These are phyloP conservation scores for Umbellularia californica DNA, from an alignment of 164 flowering plant species.

Conservation along the genomic window DNA sequence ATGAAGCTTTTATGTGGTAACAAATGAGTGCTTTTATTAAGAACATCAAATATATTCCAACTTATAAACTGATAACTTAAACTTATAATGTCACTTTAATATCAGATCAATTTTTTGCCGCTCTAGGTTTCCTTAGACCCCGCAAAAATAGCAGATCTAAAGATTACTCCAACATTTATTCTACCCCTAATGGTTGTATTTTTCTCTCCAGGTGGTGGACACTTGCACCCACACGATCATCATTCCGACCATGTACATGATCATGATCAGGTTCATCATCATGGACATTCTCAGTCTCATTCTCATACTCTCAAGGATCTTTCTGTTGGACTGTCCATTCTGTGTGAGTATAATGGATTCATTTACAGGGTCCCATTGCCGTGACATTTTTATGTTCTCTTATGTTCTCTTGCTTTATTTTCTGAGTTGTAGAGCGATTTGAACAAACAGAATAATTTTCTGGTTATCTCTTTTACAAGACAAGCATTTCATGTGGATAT, in stretches of 20 bases:
- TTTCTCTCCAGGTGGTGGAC: constrained; percentile 66
- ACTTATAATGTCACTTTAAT: background rate
- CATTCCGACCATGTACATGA: constrained; percentile 42
- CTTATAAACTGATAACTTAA: too few relatives aligned
- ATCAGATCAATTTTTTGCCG: background rate
- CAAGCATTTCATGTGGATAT: too few relatives aligned
- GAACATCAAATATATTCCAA: too few relatives aligned
- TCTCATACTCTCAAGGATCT: constrained; percentile 86
- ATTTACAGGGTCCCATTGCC: background rate
- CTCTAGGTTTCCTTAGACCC: background rate
- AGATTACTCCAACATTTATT: background rate
- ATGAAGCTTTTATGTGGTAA: background rate
- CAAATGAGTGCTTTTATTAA: background rate
- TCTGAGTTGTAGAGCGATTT: too few relatives aligned
- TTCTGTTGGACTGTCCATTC: constrained; percentile 75
- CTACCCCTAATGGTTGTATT: too few relatives aligned
- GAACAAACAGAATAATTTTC: too few relatives aligned
- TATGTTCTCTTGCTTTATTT: too few relatives aligned
- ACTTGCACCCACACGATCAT: constrained; percentile 61
- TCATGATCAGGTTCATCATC: constrained; percentile 21
- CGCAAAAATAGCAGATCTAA: background rate
- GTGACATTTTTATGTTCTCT: too few relatives aligned
- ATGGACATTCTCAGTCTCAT: constrained; percentile 20
- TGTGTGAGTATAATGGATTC: constrained; percentile 46
- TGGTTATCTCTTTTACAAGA: too few relatives aligned